Evolutionary conservation across 2,329 filamentous ascomycete genomes (phyloP).

Genomic region (Didymella sp.): DNA sequence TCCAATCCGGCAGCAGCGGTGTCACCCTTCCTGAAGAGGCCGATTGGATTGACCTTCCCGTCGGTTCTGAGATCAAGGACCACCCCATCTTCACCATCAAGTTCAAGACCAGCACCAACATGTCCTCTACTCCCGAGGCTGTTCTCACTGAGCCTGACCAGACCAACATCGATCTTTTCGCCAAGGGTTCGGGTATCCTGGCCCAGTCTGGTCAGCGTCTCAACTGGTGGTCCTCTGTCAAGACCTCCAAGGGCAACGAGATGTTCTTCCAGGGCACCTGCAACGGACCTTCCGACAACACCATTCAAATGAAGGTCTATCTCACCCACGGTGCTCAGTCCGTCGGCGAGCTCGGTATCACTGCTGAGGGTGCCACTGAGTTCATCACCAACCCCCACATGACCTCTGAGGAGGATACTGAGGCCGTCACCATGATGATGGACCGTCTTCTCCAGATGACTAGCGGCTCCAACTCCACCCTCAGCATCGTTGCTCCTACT

Average conservation of each 20-base stretch:
- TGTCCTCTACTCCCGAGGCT: conserved; percentile 31
- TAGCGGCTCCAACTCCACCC: conserved; percentile 35
- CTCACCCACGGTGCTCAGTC: conserved; percentile 69
- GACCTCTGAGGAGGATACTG: conserved; percentile 54
- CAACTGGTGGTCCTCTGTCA: conserved; percentile 57
- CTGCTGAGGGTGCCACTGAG: conserved; percentile 48
- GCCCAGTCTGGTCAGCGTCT: conserved; percentile 57
- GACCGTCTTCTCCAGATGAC: conserved; percentile 54
- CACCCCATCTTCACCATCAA: conserved; percentile 48
- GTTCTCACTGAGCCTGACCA: conserved; percentile 39
- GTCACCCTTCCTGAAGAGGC: conserved; percentile 51
- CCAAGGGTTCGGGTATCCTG: conserved; percentile 51
- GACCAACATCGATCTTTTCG: conserved; percentile 42
- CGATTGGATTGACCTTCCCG: conserved; percentile 59
- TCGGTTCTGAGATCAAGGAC: conserved; percentile 54
- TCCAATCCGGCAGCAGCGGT: conserved; percentile 51
- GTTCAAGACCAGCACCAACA: conserved; percentile 36
- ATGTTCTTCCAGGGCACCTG: conserved; percentile 56
- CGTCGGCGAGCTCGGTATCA: conserved; percentile 61
- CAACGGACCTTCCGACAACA: conserved; percentile 49
- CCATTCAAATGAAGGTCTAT: conserved; percentile 56
- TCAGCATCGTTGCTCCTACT: conserved; percentile 44
- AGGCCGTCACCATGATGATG: conserved; percentile 54
- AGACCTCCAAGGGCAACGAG: conserved; percentile 51
- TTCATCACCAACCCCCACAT: conserved; percentile 60